phyloP scores from a whole-genome alignment of 768 basidiomycete genomes.

The Leccinum uliginosum region DNA sequence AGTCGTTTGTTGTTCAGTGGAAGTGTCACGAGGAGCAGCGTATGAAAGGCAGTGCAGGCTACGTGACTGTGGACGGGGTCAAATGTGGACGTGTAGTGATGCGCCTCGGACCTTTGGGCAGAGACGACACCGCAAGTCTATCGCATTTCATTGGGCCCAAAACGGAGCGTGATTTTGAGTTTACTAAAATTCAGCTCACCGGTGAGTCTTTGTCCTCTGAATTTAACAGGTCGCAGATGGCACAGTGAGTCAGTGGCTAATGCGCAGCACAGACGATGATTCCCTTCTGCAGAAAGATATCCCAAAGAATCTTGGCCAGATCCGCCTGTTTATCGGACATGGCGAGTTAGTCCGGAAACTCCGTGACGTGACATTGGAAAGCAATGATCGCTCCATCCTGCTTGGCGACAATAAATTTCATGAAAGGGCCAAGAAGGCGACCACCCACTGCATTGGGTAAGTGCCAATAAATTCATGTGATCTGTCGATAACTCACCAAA shows the following conservation, averaged over 20 bases:
- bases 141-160: not conserved
- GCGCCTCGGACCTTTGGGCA: not conserved
- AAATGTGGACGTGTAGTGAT: not conserved
- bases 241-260: not conserved
- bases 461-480: not conserved
- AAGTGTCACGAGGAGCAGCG: not conserved
- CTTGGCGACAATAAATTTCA: not conserved
- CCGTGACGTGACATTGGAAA: not conserved
- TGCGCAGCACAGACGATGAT: constrained; percentile 16
- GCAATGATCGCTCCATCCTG: not conserved
- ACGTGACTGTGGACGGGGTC: not conserved
- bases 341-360: not conserved
- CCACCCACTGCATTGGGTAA: not conserved
- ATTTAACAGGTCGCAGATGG: not conserved
- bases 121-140: not conserved
- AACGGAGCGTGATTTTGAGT: not conserved
- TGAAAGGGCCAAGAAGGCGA: not conserved
- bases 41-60: not conserved
- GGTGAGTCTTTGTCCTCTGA: not conserved
- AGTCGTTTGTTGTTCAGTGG: not conserved
- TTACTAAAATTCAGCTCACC: not conserved
- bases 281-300: constrained; percentile 5
- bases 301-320: constrained; percentile 15
- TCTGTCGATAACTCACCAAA: not conserved
- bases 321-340: not conserved